Evolutionary conservation across 2,329 filamentous ascomycete species (phyloP).

Genomic region (Beauveria medogensis): DNA sequence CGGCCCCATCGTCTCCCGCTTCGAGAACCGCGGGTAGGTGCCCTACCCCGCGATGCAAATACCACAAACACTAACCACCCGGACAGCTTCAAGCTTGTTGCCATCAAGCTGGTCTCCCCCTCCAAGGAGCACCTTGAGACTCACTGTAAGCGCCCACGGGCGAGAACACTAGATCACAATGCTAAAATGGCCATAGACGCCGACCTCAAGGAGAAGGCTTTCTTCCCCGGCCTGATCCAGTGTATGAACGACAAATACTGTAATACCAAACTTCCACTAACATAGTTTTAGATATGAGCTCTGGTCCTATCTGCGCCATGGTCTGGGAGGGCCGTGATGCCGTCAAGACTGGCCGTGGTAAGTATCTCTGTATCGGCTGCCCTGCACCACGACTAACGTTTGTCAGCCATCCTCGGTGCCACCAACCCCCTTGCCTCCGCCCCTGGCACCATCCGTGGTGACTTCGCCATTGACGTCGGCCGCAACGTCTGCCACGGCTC

Average conservation of each 20-base stretch:
- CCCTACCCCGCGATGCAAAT: not conserved
- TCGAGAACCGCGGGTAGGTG: constrained; percentile 86
- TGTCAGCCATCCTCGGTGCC: constrained; percentile 79
- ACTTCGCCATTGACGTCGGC: constrained; percentile 73
- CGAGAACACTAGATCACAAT: not conserved
- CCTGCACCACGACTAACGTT: constrained; percentile 15
- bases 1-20: constrained; percentile 95
- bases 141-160: constrained; percentile 59
- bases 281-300: constrained; percentile 71
- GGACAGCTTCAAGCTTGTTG: constrained; percentile 88
- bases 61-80: constrained; percentile 2
- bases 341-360: constrained; percentile 95
- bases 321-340: constrained; percentile 98
- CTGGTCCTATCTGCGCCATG: constrained; percentile 97
- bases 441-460: constrained; percentile 96
- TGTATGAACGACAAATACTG: constrained; percentile 51
- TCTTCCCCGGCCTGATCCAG: constrained; percentile 89
- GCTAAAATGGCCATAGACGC: constrained; percentile 47
- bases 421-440: constrained; percentile 95
- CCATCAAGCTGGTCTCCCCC: constrained; percentile 90
- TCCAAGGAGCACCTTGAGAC: constrained; percentile 93
- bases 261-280: constrained; percentile 11
- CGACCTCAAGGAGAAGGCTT: constrained; percentile 87
- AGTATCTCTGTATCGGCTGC: constrained; percentile 24
- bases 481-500: constrained; percentile 99